These are phyloP conservation scores for Apiospora marii DNA, from an alignment of 2,329 filamentous ascomycete species.

Conservation along the genomic window DNA sequence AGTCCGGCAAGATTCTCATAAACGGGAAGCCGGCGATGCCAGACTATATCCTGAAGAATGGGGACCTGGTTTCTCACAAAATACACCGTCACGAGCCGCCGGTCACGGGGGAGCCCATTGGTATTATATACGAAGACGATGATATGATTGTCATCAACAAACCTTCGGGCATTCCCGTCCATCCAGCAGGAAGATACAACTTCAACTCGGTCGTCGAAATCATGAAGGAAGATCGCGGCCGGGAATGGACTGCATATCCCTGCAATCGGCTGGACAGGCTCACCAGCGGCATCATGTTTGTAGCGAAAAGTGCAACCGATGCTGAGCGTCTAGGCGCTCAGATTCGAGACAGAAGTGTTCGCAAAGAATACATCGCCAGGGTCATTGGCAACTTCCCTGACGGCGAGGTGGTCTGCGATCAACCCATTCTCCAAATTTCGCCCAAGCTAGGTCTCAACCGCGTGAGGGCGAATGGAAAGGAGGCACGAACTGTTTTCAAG, in stretches of 20 bases:
- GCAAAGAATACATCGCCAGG: conserved; percentile 94
- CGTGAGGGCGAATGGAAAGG: conserved; percentile 91
- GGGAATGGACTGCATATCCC: conserved; percentile 65
- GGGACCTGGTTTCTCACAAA: conserved; percentile 90
- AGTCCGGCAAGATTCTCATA: conserved; percentile 78
- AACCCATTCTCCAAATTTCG: conserved; percentile 92
- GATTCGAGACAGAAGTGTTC: conserved; percentile 81
- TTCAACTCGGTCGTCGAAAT: conserved; percentile 96
- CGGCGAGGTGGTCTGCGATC: conserved; percentile 88
- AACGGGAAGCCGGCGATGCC: conserved; percentile 77
- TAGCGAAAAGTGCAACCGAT: conserved; percentile 84
- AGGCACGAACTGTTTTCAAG: conserved; percentile 90
- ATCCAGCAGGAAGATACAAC: conserved; percentile 93
- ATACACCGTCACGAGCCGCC: conserved; percentile 96
- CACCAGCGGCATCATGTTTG: conserved; percentile 97
- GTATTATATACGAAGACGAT: conserved; percentile 88
- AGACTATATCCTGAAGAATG: conserved; percentile 81
- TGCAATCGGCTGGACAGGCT: conserved; percentile 95
- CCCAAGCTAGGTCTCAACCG: conserved; percentile 94
- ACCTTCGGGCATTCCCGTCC: conserved; percentile 91
- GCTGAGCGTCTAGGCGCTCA: conserved; percentile 80
- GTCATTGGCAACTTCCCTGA: conserved; percentile 93
- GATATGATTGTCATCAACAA: conserved; percentile 98
- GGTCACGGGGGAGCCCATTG: conserved; percentile 80
- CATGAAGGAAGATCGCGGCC: conserved; percentile 77